A percentile compares a stretch with the other conserved stretches of the same genome.
Evolutionary conservation across 2,329 filamentous ascomycete species (phyloP).

Genomic region (Penicillium sp.): DNA sequence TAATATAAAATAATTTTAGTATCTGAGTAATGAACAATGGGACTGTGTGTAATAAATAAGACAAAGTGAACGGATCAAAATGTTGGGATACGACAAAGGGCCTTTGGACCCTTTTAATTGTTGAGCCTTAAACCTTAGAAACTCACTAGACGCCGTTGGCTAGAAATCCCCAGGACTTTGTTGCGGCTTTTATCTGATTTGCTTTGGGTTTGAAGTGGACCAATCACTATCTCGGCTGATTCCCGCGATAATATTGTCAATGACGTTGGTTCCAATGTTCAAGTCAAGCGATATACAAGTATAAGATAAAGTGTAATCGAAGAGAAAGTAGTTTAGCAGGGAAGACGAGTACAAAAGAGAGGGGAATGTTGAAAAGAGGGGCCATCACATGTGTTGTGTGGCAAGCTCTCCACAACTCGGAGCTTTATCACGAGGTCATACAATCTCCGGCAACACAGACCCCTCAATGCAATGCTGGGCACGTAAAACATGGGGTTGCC

Average conservation of each 20-base stretch:
- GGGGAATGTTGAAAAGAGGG: constrained; percentile 15
- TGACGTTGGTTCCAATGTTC: not conserved
- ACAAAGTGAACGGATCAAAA: constrained; percentile 1
- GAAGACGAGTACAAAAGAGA: constrained; percentile 6
- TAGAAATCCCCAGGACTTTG: not conserved
- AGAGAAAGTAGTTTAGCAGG: too few relatives aligned
- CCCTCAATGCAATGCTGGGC: not conserved
- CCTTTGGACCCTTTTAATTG: not conserved
- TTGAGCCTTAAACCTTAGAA: not conserved
- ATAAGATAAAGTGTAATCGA: too few relatives aligned
- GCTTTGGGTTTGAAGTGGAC: not conserved
- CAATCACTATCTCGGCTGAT: not conserved
- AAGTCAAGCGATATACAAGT: not conserved
- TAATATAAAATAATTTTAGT: not conserved
- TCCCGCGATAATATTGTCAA: not conserved
- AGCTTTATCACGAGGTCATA: not conserved
- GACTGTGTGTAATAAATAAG: not conserved
- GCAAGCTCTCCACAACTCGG: not conserved
- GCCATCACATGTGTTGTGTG: constrained; percentile 17
- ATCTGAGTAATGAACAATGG: not conserved
- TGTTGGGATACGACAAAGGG: constrained; percentile 14
- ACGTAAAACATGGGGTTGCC: not conserved
- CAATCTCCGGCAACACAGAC: not conserved
- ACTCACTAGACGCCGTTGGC: constrained; percentile 3
- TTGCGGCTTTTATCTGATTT: not conserved